Base-by-base conservation (phyloP, 441 rosid species). In the Populus trichocarpa region DNA sequence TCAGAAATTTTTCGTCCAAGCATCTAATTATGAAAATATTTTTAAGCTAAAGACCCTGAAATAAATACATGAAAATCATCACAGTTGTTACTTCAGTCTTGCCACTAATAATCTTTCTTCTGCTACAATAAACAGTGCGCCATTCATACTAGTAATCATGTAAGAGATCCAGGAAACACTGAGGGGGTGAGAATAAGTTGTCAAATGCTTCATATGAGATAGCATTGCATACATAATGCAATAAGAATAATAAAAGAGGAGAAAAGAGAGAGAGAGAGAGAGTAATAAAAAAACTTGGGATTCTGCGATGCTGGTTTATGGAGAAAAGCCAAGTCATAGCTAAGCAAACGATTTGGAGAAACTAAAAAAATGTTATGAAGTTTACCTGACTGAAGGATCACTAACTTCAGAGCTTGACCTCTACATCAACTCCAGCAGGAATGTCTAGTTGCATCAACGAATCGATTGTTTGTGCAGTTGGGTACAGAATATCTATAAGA, bases 381-480 rank as follows among this genome's bases (percentile, higher is more conserved):
- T 30, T 69, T 77, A 73, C 79, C 83, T 67, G 22, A 53, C 71
- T 77, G 76, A 79, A 77, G 68, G 8, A 9, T 64, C 67, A 73
- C 66, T 32, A 79, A 80, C 82, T 84, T 93, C 84, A 93, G 82
- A 93, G 99, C 90, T 96, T 92, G 80, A 96, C 97, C 80, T 96
- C 99, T 18, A 93, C 96, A 81, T 96, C 99, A 64, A 93, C 98
- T 36, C 99, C 98, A 22, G 95, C 92, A 76, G 98, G 99, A 83
- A 96, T 94, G 88, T 93, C 95, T 68, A 96, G 98, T 78, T 96
- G 98, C 99, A 96, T 96, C 79, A 96, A 81, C 32, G 98, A 91
- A 84, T 94, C 98, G 8, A 94, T 94, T 2, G 97, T 94, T 72
- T 94, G 98, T 10, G 98, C 98, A 77, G 99, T 96, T 0, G 99